Percentiles rank a stretch among this genome's conserved stretches.
Conservation (phyloP, 2,329 filamentous ascomycete species). For the Xylariaceae sp. region DNA sequence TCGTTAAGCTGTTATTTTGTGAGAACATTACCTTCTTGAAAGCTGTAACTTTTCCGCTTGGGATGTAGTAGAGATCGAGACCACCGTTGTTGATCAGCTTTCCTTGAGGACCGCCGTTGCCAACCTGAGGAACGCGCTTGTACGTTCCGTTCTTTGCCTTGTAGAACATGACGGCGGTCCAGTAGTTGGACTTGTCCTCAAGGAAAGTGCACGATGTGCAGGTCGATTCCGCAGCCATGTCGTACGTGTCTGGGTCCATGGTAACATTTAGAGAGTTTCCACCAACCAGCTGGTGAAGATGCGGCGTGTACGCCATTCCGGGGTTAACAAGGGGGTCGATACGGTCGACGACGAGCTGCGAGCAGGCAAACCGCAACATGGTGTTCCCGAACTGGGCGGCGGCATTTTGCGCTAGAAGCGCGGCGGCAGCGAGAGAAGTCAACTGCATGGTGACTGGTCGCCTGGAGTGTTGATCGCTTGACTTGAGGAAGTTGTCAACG, state of each 20-base stretch:
- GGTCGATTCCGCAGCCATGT: conserved; percentile 40
- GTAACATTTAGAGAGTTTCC: conserved; percentile 49
- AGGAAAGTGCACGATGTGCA: conserved; percentile 49
- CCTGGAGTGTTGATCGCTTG: conserved; percentile 8
- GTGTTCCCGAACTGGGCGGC: conserved; percentile 38
- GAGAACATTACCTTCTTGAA: conserved; percentile 42
- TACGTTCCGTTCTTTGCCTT: conserved; percentile 47
- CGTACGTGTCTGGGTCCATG: conserved; percentile 43
- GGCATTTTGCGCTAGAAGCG: conserved; percentile 37
- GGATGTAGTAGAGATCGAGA: conserved; percentile 50
- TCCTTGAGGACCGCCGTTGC: conserved; percentile 49
- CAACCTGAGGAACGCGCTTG: conserved; percentile 47
- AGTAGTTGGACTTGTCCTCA: conserved; percentile 51
- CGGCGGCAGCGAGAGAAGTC: conserved; percentile 36
- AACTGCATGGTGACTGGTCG: conserved; percentile 37
- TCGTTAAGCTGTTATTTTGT: too few relatives aligned
- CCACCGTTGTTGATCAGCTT: conserved; percentile 47
- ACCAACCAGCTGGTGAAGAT: conserved; percentile 52
- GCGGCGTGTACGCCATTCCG: conserved; percentile 47
- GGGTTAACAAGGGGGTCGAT: conserved; percentile 51
- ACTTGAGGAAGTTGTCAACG: conserved; percentile 10
- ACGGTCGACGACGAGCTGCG: conserved; percentile 50
- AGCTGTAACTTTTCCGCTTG: conserved; percentile 45
- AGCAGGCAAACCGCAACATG: conserved; percentile 52
- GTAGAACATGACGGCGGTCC: conserved; percentile 52